A percentile compares a stretch with the other conserved stretches of the same genome.
Conservation (phyloP, 257 asterid genomes). For the Penstemon davidsonii region DNA sequence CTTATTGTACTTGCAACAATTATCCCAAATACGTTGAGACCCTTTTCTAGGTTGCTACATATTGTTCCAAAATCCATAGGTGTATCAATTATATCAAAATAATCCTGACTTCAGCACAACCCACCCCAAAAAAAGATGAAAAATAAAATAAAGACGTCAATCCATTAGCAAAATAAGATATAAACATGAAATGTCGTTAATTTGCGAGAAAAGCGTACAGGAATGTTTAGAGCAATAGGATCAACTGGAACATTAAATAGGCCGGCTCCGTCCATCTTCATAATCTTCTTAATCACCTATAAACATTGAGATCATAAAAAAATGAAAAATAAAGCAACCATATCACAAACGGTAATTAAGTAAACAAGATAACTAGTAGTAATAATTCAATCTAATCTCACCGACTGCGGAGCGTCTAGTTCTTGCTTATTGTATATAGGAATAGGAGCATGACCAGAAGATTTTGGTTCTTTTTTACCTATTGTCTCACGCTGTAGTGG, state of each 20-base stretch:
- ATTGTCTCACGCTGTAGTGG: conserved; percentile 36
- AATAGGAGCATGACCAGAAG: conserved; percentile 28
- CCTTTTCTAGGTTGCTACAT: conserved; percentile 59
- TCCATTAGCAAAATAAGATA: not conserved
- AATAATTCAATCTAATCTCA: conserved; percentile 22
- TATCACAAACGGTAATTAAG: not conserved
- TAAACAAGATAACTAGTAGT: not conserved
- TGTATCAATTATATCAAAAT: conserved; percentile 57
- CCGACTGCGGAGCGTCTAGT: conserved; percentile 49
- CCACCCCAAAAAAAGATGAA: not conserved
- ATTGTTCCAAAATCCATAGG: conserved; percentile 74
- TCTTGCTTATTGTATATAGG: conserved; percentile 45
- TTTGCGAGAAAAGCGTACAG: conserved; percentile 29
- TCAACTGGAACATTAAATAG: conserved; percentile 24
- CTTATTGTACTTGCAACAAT: too few species aligned
- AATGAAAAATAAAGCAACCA: conserved; percentile 5
- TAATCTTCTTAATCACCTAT: conserved; percentile 54
- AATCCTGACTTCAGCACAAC: conserved; percentile 42
- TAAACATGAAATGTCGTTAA: not conserved
- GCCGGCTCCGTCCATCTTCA: conserved; percentile 14
- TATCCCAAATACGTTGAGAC: conserved; percentile 50
- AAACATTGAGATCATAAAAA: conserved; percentile 19
- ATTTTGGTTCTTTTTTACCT: conserved; percentile 41
- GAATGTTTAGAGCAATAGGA: conserved; percentile 31
- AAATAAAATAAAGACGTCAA: conserved; percentile 1